Percentiles rank a stretch among this genome's conserved stretches.
Conservation (phyloP, 73 alveolate species). For the Loxodes magnus region DNA sequence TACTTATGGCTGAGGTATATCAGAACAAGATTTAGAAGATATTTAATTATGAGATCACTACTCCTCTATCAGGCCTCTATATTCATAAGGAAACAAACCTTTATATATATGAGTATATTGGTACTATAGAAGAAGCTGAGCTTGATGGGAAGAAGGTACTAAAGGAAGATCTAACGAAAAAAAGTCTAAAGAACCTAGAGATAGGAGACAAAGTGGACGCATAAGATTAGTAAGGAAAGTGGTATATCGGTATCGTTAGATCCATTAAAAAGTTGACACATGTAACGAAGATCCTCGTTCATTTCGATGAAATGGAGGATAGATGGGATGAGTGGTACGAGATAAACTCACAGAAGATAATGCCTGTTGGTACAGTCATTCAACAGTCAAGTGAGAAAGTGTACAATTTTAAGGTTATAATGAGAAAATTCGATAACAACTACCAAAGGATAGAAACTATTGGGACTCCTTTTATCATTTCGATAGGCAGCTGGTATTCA, state of each 20-base stretch:
- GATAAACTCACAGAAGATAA: not conserved
- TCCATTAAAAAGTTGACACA: too few species aligned
- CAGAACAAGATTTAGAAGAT: too few species aligned
- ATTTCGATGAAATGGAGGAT: not conserved
- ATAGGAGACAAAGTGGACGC: conserved; percentile 2
- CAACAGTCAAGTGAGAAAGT: not conserved
- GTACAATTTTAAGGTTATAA: not conserved
- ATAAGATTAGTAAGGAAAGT: not conserved
- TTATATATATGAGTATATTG: not conserved
- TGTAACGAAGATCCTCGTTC: too few species aligned
- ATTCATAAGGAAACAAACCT: not conserved
- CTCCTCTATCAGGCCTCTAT: too few species aligned
- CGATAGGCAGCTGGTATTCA: conserved; percentile 13
- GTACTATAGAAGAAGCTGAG: conserved; percentile 10
- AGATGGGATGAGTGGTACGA: not conserved
- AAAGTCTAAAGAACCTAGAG: not conserved
- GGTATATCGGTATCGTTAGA: conserved; percentile 1
- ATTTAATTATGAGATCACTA: too few species aligned
- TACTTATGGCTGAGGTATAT: too few species aligned
- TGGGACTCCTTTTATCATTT: not conserved
- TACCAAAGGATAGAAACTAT: not conserved
- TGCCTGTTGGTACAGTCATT: not conserved
- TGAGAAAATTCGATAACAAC: not conserved
- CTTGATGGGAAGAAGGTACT: not conserved
- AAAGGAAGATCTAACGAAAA: not conserved